Evolutionary conservation across 2,329 filamentous ascomycete genomes (phyloP).

Genomic region (Cadophora luteo-olivacea): DNA sequence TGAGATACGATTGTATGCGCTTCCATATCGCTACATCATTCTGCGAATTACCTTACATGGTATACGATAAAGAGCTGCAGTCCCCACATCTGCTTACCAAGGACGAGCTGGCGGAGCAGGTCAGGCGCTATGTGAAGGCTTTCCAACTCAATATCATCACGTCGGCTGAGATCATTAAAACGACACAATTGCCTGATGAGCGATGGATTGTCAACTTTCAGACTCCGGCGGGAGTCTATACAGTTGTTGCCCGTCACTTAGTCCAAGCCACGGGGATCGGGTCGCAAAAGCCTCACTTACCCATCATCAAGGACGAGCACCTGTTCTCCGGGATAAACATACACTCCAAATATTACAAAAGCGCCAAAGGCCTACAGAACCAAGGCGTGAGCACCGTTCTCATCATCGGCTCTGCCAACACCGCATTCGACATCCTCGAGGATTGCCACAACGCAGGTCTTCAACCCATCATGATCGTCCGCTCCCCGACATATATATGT

Average conservation of each 20-base stretch:
- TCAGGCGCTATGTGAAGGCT: conserved; percentile 39
- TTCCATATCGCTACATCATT: background rate
- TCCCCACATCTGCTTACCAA: conserved; percentile 2
- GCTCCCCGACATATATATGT: background rate
- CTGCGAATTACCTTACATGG: background rate
- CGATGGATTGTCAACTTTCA: background rate
- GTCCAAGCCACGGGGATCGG: background rate
- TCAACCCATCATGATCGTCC: conserved; percentile 25
- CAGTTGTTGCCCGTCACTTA: background rate
- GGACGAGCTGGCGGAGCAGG: conserved; percentile 40
- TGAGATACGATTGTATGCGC: conserved; percentile 47
- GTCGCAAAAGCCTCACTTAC: background rate
- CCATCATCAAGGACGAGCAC: background rate
- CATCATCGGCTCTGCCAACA: conserved; percentile 11
- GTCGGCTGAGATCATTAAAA: conserved; percentile 40
- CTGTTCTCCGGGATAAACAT: background rate
- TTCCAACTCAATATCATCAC: conserved; percentile 47
- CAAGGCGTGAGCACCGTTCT: conserved; percentile 6
- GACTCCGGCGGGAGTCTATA: background rate
- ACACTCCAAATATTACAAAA: background rate
- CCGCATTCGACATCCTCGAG: conserved; percentile 47
- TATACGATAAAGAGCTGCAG: background rate
- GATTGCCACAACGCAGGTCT: conserved; percentile 46
- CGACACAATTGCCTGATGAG: conserved; percentile 17
- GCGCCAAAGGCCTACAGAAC: conserved; percentile 7